phyloP scores from a whole-genome alignment of 208 protist genomes.

The Trypanosoma lewisi region DNA sequence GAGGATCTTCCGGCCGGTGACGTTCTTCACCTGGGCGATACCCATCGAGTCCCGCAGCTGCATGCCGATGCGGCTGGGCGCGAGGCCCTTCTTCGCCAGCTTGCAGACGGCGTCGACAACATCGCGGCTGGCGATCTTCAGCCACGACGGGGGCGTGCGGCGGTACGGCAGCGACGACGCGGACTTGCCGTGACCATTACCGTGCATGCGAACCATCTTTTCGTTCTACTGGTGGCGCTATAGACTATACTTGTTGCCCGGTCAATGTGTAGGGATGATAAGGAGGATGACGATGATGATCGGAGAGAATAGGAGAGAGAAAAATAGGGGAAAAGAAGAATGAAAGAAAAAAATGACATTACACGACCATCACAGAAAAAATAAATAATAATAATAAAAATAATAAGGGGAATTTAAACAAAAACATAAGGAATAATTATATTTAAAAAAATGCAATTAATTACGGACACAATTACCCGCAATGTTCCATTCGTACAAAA shows the following conservation, averaged over 20 bases:
- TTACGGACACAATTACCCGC: too few species aligned
- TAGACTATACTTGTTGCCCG: too few species aligned
- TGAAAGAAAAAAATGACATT: too few species aligned
- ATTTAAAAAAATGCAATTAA: too few species aligned
- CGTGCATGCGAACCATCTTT: slow-evolving; percentile 98
- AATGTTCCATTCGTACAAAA: slow-evolving; percentile 93
- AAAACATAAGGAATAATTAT: too few species aligned
- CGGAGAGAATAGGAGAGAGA: too few species aligned
- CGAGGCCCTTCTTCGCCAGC: slow-evolving; percentile 99
- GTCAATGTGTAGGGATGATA: too few species aligned
- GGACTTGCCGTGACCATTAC: slow-evolving; percentile 98
- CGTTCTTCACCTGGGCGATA: slow-evolving; percentile 97
- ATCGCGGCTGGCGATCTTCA: slow-evolving; percentile 95
- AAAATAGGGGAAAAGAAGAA: too few species aligned
- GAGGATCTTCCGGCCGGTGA: slow-evolving; percentile 99
- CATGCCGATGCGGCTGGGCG: slow-evolving; percentile 99
- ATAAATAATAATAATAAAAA: too few species aligned
- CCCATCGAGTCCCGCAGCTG: slow-evolving; percentile 99
- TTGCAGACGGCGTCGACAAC: slow-evolving; percentile 96
- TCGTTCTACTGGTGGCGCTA: too few species aligned
- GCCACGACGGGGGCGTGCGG: slow-evolving; percentile 98
- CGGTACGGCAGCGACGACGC: slow-evolving; percentile 97
- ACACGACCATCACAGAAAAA: too few species aligned
- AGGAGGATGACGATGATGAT: too few species aligned
- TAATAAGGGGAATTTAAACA: neutral